Percentiles rank a stretch among this genome's conserved stretches.
These are phyloP conservation scores for Punctularia strigosozonata DNA, from an alignment of 768 basidiomycete species.

Conservation along the genomic window DNA sequence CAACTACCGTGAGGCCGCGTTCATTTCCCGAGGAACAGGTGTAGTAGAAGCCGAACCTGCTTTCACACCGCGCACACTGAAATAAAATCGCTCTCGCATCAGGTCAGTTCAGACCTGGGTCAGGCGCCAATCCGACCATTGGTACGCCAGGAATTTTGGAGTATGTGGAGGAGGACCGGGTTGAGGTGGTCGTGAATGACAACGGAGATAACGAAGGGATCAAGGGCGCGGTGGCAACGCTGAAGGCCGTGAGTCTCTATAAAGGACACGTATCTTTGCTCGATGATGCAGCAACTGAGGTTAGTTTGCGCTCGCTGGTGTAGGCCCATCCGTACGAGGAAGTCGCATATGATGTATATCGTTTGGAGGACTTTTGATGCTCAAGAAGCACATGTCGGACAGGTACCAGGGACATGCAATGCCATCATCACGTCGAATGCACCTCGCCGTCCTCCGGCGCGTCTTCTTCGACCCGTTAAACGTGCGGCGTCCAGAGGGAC, in stretches of 20 bases:
- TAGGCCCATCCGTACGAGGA: slow-evolving; percentile 48
- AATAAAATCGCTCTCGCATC: not conserved
- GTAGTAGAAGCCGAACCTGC: too few species aligned
- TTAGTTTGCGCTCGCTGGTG: not conserved
- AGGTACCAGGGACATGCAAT: too few species aligned
- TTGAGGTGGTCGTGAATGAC: slow-evolving; percentile 37
- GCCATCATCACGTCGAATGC: too few species aligned
- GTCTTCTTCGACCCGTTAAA: too few species aligned
- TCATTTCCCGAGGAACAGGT: slow-evolving; percentile 42
- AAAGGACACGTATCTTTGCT: not conserved
- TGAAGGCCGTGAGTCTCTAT: slow-evolving; percentile 29
- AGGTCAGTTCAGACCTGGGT: slow-evolving; percentile 36
- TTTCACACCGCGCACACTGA: not conserved
- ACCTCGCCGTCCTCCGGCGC: too few species aligned
- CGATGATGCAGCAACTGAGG: not conserved
- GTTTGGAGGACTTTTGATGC: slow-evolving; percentile 30
- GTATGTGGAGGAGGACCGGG: slow-evolving; percentile 39
- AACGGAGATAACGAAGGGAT: slow-evolving; percentile 23
- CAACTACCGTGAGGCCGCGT: slow-evolving; percentile 42
- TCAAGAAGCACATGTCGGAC: too few species aligned
- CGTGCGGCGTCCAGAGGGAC: too few species aligned
- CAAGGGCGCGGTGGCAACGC: slow-evolving; percentile 26
- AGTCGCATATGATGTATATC: slow-evolving; percentile 46
- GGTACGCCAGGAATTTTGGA: slow-evolving; percentile 32
- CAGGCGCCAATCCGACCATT: slow-evolving; percentile 31